Conservation (phyloP, 148 eudicot genomes). For the Vaccinium vitisidaea region DNA sequence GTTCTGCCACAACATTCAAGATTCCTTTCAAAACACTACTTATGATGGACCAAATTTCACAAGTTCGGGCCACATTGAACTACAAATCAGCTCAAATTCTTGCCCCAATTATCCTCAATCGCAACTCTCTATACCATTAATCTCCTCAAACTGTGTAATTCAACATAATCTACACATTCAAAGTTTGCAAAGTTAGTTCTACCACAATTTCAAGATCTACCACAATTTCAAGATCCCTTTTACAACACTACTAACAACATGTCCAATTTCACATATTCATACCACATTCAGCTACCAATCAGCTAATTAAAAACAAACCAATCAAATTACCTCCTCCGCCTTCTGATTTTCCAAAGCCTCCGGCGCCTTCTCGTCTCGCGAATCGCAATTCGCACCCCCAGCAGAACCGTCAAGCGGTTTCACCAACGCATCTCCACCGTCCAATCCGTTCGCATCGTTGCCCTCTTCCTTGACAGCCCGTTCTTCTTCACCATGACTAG, state of each 20-base stretch:
- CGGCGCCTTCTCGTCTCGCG: constrained; percentile 2
- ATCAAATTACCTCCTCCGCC: neutral
- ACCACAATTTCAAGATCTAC: neutral
- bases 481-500: constrained; percentile 8
- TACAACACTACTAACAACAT: neutral
- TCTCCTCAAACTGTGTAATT: neutral
- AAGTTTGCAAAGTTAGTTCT: neutral
- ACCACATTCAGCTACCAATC: neutral
- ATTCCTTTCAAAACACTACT: neutral
- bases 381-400: neutral
- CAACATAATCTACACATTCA: neutral
- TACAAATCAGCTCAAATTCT: neutral
- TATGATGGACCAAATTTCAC: neutral
- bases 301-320: neutral
- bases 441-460: constrained; percentile 12
- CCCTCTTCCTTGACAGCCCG: neutral
- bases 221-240: neutral
- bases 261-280: neutral
- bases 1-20: neutral
- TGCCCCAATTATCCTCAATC: neutral
- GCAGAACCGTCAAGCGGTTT: too few species aligned
- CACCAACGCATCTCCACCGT: neutral
- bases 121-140: neutral
- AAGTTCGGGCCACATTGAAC: neutral
- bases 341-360: neutral